Percentiles rank a stretch among this genome's conserved stretches.
These are phyloP conservation scores for Solanum chacoense DNA, from an alignment of 305 asterid species.

Conservation along the genomic window DNA sequence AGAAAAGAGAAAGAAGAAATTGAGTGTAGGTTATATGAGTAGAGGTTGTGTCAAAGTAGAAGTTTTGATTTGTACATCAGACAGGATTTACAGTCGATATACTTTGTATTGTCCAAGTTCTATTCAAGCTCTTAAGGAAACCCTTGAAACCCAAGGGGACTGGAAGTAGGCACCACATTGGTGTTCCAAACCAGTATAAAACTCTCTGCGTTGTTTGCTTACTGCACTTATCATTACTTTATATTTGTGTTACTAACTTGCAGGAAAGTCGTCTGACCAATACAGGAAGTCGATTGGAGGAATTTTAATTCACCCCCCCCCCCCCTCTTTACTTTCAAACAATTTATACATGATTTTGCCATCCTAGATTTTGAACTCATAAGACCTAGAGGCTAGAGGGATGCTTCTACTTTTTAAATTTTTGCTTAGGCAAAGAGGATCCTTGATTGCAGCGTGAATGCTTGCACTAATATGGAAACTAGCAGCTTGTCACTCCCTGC, in stretches of 20 bases:
- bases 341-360: background rate
- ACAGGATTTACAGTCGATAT: background rate
- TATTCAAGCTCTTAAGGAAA: background rate
- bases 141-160: background rate
- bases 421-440: background rate
- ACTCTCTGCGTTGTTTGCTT: background rate
- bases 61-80: background rate
- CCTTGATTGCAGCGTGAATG: background rate
- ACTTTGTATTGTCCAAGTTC: background rate
- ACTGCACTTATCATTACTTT: background rate
- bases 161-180: background rate
- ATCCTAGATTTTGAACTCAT: background rate
- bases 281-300: background rate
- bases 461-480: background rate
- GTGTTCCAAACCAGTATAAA: background rate
- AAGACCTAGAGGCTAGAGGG: background rate
- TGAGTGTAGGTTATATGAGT: background rate
- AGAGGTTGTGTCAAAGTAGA: background rate
- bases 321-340: background rate
- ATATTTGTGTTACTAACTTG: background rate
- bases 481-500: background rate
- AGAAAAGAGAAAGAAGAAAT: background rate
- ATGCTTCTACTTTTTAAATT: background rate
- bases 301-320: background rate
- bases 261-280: background rate